These are phyloP conservation scores for Pythium grandisporangium DNA, from an alignment of 352 stramenopile species.

Conservation along the genomic window DNA sequence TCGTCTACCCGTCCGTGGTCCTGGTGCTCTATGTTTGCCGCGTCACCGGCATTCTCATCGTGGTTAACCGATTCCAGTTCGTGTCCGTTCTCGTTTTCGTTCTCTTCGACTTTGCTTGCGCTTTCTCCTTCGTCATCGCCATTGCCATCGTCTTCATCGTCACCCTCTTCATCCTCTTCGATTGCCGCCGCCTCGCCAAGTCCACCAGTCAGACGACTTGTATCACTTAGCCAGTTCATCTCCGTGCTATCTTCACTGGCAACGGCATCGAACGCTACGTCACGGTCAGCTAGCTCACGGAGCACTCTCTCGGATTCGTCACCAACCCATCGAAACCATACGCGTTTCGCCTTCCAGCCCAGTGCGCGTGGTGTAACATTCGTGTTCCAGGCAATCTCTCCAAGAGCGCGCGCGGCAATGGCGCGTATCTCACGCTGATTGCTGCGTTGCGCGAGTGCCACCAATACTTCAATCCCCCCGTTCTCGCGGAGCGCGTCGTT, in stretches of 20 bases:
- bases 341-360: constrained; percentile 56
- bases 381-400: constrained; percentile 56
- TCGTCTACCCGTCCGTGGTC: too few species aligned
- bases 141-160: too few species aligned
- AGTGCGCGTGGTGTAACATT: constrained; percentile 42
- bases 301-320: constrained; percentile 23
- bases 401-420: constrained; percentile 43
- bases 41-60: too few species aligned
- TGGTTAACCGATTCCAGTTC: too few species aligned
- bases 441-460: constrained; percentile 27
- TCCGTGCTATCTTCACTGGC: constrained; percentile 20
- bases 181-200: constrained; percentile 26
- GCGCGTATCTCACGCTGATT: constrained; percentile 22
- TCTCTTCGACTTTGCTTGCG: too few species aligned
- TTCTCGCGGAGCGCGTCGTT: constrained; percentile 51
- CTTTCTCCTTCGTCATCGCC: background rate
- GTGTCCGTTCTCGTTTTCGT: too few species aligned
- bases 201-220: constrained; percentile 14
- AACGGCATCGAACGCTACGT: constrained; percentile 39
- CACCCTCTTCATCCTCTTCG: too few species aligned
- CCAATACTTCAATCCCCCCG: constrained; percentile 55
- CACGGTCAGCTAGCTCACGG: constrained; percentile 12
- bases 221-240: constrained; percentile 57
- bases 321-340: constrained; percentile 50
- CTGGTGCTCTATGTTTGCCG: too few species aligned